Percentiles rank a stretch among this genome's conserved stretches.
Evolutionary conservation across 495 filamentous ascomycete genomes (phyloP).

Genomic region (Neurospora sp.): DNA sequence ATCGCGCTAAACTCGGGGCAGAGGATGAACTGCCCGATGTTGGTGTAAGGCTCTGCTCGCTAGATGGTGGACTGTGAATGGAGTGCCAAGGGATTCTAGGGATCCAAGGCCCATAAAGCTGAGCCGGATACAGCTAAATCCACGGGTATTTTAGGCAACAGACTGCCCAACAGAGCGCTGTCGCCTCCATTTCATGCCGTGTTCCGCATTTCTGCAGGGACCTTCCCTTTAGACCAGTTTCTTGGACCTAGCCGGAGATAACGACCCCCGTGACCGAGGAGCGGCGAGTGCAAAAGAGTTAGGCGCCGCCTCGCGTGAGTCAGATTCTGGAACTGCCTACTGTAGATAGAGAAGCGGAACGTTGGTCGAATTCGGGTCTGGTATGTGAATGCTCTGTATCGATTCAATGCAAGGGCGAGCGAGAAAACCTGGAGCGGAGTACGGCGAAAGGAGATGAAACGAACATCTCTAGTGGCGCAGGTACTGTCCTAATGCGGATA

Average conservation of each 20-base stretch:
- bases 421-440: too few species aligned
- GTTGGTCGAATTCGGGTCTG: not conserved
- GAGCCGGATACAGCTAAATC: not conserved
- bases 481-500: not conserved
- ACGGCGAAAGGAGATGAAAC: not conserved
- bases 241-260: too few species aligned
- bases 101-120: not conserved
- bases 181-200: not conserved
- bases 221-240: not conserved
- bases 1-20: not conserved
- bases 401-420: not conserved
- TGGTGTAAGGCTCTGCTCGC: not conserved
- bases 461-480: not conserved
- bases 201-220: not conserved
- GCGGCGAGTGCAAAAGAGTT: not conserved
- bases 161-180: not conserved
- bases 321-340: not conserved
- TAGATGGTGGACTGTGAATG: not conserved
- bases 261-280: not conserved
- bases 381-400: not conserved
- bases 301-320: not conserved
- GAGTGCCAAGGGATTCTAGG: not conserved
- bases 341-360: not conserved
- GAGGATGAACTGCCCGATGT: not conserved
- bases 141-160: not conserved